phyloP scores from a whole-genome alignment of 345 rosid genomes.

The Odontarrhena argentea region DNA sequence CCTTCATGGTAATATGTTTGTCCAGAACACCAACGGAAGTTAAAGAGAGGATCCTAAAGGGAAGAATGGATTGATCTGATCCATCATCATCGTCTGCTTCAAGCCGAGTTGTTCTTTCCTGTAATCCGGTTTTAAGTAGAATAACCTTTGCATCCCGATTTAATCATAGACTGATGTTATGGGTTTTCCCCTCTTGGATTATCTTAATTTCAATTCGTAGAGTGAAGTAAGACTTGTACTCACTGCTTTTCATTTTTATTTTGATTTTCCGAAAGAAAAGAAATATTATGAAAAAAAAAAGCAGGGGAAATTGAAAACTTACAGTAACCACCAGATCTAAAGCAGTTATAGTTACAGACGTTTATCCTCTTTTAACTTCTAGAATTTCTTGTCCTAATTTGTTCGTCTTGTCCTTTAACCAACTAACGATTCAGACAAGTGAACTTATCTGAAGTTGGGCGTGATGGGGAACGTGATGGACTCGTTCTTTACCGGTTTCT shows the following conservation, averaged over 20 bases:
- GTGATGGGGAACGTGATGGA: constrained; percentile 46
- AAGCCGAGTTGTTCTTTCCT: constrained; percentile 16
- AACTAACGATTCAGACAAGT: not conserved
- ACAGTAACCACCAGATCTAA: constrained; percentile 32
- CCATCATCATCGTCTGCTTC: constrained; percentile 11
- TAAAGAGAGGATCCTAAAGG: constrained; percentile 84
- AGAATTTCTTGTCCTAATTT: not conserved
- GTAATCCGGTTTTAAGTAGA: constrained; percentile 30
- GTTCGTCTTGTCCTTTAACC: not conserved
- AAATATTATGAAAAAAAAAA: not conserved
- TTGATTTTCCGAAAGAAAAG: not conserved
- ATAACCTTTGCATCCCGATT: constrained; percentile 23
- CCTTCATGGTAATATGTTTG: constrained; percentile 25
- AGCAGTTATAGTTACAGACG: constrained; percentile 27
- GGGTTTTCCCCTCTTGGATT: constrained; percentile 28
- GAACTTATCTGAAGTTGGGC: not conserved
- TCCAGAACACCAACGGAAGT: constrained; percentile 90
- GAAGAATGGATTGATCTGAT: constrained; percentile 82
- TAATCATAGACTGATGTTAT: constrained; percentile 18
- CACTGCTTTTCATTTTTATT: not conserved
- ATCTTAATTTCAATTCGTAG: constrained; percentile 21
- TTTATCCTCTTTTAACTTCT: not conserved
- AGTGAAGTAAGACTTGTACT: constrained; percentile 6
- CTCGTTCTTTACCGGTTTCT: constrained; percentile 50
- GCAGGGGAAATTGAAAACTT: not conserved